Percentiles rank a stretch among this genome's conserved stretches.
These are phyloP conservation scores for Eimeria maxima DNA, from an alignment of 169 alveolate genomes.

Conservation along the genomic window DNA sequence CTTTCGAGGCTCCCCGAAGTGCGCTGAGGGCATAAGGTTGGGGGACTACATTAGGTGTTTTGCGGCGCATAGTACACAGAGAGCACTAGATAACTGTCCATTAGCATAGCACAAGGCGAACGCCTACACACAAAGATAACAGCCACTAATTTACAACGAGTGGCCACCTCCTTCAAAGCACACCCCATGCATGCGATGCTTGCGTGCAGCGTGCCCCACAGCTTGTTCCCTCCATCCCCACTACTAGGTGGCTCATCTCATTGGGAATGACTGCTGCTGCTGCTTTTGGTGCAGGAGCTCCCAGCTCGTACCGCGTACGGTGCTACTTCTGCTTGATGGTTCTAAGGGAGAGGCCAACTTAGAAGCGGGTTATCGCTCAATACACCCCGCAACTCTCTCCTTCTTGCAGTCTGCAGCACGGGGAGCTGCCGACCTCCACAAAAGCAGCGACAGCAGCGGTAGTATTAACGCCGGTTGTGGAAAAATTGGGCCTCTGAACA, in stretches of 20 bases:
- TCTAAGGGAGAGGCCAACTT: neutral
- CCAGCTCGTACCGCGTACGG: neutral
- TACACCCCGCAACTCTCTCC: neutral
- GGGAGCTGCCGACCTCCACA: conserved; percentile 6
- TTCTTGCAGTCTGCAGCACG: conserved; percentile 62
- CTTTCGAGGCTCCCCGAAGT: conserved; percentile 45
- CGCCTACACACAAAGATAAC: neutral
- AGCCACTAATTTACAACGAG: neutral
- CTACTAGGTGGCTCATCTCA: neutral
- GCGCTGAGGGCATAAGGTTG: neutral
- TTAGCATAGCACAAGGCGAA: too few relatives aligned
- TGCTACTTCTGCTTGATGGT: conserved; percentile 12
- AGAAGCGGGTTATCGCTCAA: neutral
- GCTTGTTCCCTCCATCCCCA: neutral
- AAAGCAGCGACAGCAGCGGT: conserved; percentile 11
- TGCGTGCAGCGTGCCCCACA: neutral
- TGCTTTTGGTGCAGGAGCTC: conserved; percentile 31
- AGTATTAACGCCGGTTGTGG: neutral
- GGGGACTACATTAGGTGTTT: neutral
- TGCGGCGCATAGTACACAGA: neutral
- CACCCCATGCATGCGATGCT: neutral
- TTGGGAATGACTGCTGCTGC: neutral
- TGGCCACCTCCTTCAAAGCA: neutral
- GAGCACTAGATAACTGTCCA: neutral
- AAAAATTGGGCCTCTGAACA: neutral